A percentile compares a stretch with the other conserved stretches of the same genome.
Conservation (phyloP, 345 rosid species). For the Pistacia vera region DNA sequence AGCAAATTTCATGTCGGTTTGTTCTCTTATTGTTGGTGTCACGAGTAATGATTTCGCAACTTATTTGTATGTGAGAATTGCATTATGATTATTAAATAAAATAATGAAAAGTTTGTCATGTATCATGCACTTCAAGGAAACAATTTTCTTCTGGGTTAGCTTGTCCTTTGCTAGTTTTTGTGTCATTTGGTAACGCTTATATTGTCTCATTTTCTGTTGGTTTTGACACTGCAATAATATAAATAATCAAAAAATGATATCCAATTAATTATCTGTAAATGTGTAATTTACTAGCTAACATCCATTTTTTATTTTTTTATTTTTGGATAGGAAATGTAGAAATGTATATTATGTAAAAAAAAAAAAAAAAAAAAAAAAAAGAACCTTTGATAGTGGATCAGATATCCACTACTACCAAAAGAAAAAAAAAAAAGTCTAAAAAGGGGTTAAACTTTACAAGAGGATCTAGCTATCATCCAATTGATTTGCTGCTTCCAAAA, state of each 20-base stretch:
- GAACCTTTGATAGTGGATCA: no score
- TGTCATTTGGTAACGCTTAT: not conserved
- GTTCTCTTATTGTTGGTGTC: no score
- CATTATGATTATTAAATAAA: not conserved
- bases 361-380: not conserved
- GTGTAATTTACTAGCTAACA: not conserved
- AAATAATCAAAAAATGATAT: no score
- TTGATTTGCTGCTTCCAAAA: no score
- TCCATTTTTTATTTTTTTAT: not conserved
- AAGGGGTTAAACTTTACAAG: no score
- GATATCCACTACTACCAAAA: no score
- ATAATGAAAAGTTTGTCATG: not conserved
- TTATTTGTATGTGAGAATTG: not conserved
- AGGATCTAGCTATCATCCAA: no score
- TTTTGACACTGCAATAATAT: not conserved
- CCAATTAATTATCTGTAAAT: not conserved
- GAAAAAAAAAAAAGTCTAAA: no score
- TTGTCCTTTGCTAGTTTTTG: no score
- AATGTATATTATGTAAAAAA: not conserved
- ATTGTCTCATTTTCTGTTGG: not conserved
- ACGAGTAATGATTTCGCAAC: not conserved
- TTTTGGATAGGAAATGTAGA: not conserved
- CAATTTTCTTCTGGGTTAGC: no score
- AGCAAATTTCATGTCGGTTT: no score
- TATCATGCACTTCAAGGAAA: not conserved